phyloP scores from a whole-genome alignment of 2,329 filamentous ascomycete genomes.

The Ophiocordyceps camponoti-floridani region DNA sequence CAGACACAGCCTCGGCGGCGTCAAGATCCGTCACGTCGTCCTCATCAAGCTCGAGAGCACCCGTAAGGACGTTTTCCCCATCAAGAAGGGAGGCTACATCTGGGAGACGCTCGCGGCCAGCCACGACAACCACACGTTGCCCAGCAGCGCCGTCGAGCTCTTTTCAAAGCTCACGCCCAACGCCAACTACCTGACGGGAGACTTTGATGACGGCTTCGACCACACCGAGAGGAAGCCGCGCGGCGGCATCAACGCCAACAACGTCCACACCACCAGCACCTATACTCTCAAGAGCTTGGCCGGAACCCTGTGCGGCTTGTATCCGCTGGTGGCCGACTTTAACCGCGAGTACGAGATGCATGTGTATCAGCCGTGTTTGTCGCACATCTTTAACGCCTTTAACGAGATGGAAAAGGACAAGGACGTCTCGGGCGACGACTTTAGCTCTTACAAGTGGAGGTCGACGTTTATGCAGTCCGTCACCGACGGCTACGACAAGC shows the following conservation, averaged over 20 bases:
- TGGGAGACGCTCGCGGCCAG: conserved; percentile 14
- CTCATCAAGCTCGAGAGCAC: conserved; percentile 24
- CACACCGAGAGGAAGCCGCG: conserved; percentile 10
- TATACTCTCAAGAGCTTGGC: conserved; percentile 25
- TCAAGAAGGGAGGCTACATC: conserved; percentile 21
- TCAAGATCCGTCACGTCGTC: conserved; percentile 23
- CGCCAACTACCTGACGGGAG: conserved; percentile 15
- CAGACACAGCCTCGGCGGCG: conserved; percentile 8
- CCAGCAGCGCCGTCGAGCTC: conserved; percentile 13
- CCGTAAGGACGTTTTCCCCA: conserved; percentile 23
- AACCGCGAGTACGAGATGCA: conserved; percentile 23
- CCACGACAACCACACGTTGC: conserved; percentile 12
- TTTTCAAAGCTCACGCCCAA: conserved; percentile 12
- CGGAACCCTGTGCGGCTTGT: conserved; percentile 22
- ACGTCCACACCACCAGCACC: conserved; percentile 20
- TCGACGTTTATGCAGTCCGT: conserved; percentile 16
- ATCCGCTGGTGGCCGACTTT: conserved; percentile 21
- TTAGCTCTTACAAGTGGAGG: conserved; percentile 12
- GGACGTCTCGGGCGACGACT: conserved; percentile 3
- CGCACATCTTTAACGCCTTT: conserved; percentile 18
- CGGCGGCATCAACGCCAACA: conserved; percentile 21
- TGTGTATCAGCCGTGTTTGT: conserved; percentile 25
- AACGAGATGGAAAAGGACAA: conserved; percentile 7
- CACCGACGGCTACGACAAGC: conserved; percentile 15
- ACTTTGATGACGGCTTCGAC: conserved; percentile 15